phyloP scores from a whole-genome alignment of 345 rosid species.

The Rubroshorea leprosula region DNA sequence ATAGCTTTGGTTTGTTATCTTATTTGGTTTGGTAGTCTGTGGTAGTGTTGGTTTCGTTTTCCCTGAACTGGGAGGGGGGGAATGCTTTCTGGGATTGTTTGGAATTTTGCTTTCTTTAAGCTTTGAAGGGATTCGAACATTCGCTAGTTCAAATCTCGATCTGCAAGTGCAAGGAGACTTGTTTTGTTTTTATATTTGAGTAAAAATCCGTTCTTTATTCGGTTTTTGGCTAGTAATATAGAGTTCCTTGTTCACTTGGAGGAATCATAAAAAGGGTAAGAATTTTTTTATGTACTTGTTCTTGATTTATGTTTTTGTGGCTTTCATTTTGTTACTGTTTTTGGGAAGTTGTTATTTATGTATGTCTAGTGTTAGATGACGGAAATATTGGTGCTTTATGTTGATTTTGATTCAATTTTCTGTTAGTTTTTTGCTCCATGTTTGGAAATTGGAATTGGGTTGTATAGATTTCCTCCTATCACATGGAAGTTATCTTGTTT shows the following conservation, averaged over 20 bases:
- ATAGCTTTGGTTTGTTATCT: neutral
- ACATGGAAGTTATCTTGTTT: neutral
- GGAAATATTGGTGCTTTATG: neutral
- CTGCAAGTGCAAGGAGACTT: constrained; percentile 5
- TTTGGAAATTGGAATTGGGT: neutral
- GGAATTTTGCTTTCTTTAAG: constrained; percentile 24
- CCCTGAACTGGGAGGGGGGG: neutral
- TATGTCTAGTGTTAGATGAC: neutral
- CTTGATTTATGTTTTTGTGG: neutral
- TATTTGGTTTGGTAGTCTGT: too few species aligned
- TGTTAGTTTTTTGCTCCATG: neutral
- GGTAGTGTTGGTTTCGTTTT: constrained; percentile 12
- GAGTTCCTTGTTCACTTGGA: neutral
- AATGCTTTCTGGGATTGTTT: constrained; percentile 21
- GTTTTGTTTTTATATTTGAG: too few species aligned
- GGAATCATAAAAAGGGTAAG: constrained; percentile 6
- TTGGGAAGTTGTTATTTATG: neutral
- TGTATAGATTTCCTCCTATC: neutral
- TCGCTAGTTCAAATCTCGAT: constrained; percentile 17
- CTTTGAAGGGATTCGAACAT: constrained; percentile 28
- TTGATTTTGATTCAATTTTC: neutral
- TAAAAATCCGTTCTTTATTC: too few species aligned
- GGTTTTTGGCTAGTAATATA: neutral
- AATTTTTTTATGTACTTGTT: neutral
- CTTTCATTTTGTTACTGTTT: neutral